Conservation (phyloP, 768 basidiomycete species). For the Infundibulicybe gibba region DNA sequence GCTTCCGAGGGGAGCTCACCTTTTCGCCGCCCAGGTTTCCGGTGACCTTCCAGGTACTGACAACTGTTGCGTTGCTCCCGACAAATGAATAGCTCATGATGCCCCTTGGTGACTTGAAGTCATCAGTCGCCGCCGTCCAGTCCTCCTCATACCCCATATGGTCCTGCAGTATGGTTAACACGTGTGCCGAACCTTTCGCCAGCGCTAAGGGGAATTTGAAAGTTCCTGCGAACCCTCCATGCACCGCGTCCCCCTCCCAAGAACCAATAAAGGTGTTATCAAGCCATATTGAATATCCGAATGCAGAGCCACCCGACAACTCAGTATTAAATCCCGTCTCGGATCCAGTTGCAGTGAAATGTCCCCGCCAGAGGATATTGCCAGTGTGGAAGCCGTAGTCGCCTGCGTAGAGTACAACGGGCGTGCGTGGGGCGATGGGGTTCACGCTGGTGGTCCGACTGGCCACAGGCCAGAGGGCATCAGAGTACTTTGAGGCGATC, state of each 20-base stretch:
- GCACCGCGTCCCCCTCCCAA: conserved; percentile 35
- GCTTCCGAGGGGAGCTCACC: conserved; percentile 18
- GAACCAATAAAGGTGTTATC: conserved; percentile 45
- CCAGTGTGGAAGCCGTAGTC: conserved; percentile 52
- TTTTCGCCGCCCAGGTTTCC: conserved; percentile 47
- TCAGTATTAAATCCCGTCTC: conserved; percentile 39
- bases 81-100: conserved; percentile 43
- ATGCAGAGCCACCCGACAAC: conserved; percentile 42
- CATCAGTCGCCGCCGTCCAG: conserved; percentile 36
- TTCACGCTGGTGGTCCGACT: conserved; percentile 38
- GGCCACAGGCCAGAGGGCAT: conserved; percentile 39
- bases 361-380: conserved; percentile 48
- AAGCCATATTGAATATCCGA: conserved; percentile 49
- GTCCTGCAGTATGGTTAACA: conserved; percentile 50
- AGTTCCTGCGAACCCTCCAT: conserved; percentile 26
- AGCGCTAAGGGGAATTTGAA: conserved; percentile 29
- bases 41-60: conserved; percentile 44
- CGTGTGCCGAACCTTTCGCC: conserved; percentile 27
- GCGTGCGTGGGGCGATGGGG: conserved; percentile 29
- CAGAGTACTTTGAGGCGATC: conserved; percentile 33
- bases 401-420: conserved; percentile 42
- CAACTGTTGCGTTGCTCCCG: conserved; percentile 32
- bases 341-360: conserved; percentile 41
- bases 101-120: conserved; percentile 46
- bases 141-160: conserved; percentile 53